A percentile compares a stretch with the other conserved stretches of the same genome.
Conservation (phyloP, 2,329 filamentous ascomycete species). For the Diplodia intermedia region DNA sequence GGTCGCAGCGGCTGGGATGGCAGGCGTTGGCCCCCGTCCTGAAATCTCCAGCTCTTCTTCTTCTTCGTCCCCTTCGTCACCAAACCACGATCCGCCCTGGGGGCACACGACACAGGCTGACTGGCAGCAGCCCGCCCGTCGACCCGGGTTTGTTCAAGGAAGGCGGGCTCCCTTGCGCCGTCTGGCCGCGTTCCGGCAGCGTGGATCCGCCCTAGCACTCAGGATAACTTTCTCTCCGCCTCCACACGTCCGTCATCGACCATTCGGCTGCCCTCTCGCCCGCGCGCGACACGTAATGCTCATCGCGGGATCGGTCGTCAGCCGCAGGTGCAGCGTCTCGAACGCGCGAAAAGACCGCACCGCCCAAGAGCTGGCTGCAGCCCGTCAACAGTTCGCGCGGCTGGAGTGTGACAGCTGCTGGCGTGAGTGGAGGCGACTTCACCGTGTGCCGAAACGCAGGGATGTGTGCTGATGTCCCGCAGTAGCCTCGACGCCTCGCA, state of each 20-base stretch:
- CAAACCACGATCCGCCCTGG: constrained; percentile 15
- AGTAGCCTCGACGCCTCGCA: constrained; percentile 32
- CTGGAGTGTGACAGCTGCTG: constrained; percentile 25
- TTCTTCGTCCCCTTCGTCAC: constrained; percentile 1
- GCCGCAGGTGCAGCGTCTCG: constrained; percentile 19
- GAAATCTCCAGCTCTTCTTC: constrained; percentile 24
- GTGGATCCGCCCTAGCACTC: constrained; percentile 28
- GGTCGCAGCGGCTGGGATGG: constrained; percentile 6
- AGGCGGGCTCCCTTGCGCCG: constrained; percentile 20
- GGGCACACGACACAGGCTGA: constrained; percentile 23
- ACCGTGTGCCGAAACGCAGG: constrained; percentile 30
- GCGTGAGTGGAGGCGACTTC: constrained; percentile 18
- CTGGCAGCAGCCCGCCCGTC: constrained; percentile 13
- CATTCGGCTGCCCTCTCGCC: constrained; percentile 28
- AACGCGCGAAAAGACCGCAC: constrained; percentile 24
- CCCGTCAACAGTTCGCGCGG: constrained; percentile 21
- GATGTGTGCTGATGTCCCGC: constrained; percentile 26
- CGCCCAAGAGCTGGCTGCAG: constrained; percentile 18
- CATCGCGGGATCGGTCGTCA: constrained; percentile 25
- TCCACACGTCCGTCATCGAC: constrained; percentile 25
- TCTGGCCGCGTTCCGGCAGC: constrained; percentile 20
- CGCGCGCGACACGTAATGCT: constrained; percentile 28
- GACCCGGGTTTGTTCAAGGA: constrained; percentile 27
- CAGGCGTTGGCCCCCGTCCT: constrained; percentile 12
- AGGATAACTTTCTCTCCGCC: constrained; percentile 26